Conservation (phyloP, 192 early-diverging fungal species). For the Dissophora globulifera region DNA sequence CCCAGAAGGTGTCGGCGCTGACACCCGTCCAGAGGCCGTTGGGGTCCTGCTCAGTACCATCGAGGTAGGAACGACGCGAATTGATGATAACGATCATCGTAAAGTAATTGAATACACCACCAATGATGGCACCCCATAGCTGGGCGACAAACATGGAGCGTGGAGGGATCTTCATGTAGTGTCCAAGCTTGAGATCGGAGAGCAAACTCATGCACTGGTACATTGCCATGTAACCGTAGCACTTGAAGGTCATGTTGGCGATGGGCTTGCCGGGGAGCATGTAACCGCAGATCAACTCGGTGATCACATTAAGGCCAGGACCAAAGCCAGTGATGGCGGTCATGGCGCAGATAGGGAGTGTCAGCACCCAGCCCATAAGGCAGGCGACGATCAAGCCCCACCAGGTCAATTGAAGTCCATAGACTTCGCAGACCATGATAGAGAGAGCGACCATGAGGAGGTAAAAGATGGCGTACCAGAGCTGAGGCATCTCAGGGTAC, state of each 20-base stretch:
- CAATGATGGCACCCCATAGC: slow-evolving; percentile 64
- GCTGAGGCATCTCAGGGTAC: slow-evolving; percentile 62
- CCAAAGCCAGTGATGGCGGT: slow-evolving; percentile 61
- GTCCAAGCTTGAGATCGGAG: slow-evolving; percentile 77
- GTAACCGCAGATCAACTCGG: slow-evolving; percentile 69
- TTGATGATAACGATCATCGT: slow-evolving; percentile 46
- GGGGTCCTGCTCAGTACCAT: slow-evolving; percentile 50
- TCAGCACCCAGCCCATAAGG: slow-evolving; percentile 42
- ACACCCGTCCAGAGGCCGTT: slow-evolving; percentile 60
- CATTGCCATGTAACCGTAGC: slow-evolving; percentile 66
- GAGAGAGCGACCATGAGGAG: slow-evolving; percentile 39
- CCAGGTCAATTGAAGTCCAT: slow-evolving; percentile 56
- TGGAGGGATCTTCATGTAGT: slow-evolving; percentile 80
- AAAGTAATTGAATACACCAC: slow-evolving; percentile 57
- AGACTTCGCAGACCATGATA: slow-evolving; percentile 45
- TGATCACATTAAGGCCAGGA: slow-evolving; percentile 63
- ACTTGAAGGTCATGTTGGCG: slow-evolving; percentile 69
- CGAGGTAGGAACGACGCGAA: slow-evolving; percentile 27
- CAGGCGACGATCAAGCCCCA: slow-evolving; percentile 59
- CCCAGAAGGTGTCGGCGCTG: slow-evolving; percentile 62
- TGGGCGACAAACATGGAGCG: slow-evolving; percentile 71
- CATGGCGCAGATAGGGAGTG: slow-evolving; percentile 67
- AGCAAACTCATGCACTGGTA: slow-evolving; percentile 78
- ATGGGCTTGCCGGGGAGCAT: slow-evolving; percentile 66
- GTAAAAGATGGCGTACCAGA: slow-evolving; percentile 61